These are phyloP conservation scores for Aspergillus hortae DNA, from an alignment of 2,329 filamentous ascomycete genomes.

Conservation along the genomic window DNA sequence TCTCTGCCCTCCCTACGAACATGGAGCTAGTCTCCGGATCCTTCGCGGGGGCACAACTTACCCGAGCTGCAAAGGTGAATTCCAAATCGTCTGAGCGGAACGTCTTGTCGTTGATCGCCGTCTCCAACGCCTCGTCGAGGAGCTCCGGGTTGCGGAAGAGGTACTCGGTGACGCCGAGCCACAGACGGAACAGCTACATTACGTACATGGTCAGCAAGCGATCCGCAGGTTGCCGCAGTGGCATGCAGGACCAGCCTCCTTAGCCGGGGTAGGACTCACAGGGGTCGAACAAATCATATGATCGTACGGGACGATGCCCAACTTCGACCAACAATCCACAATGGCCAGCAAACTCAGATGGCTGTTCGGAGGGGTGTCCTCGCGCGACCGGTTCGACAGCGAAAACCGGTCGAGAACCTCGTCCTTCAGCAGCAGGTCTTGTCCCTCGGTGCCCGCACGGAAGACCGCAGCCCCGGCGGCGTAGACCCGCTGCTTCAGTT, in stretches of 20 bases:
- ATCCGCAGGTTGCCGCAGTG: neutral
- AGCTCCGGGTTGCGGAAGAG: slow-evolving; percentile 79
- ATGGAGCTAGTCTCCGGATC: neutral
- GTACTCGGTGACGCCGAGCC: slow-evolving; percentile 95
- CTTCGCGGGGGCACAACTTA: slow-evolving; percentile 29
- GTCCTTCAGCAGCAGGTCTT: slow-evolving; percentile 69
- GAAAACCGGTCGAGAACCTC: slow-evolving; percentile 86
- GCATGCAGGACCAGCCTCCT: neutral
- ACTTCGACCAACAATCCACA: slow-evolving; percentile 96
- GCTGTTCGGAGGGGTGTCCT: slow-evolving; percentile 74
- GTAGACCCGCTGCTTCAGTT: slow-evolving; percentile 71
- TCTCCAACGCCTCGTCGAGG: slow-evolving; percentile 79
- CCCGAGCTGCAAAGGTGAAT: slow-evolving; percentile 90
- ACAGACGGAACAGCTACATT: slow-evolving; percentile 76
- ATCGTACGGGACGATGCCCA: slow-evolving; percentile 93
- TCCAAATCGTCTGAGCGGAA: slow-evolving; percentile 96
- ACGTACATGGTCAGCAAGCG: slow-evolving; percentile 1
- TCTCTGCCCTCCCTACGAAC: too few relatives aligned
- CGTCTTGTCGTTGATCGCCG: slow-evolving; percentile 81
- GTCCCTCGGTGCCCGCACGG: slow-evolving; percentile 48
- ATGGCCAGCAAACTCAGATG: slow-evolving; percentile 91
- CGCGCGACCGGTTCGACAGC: slow-evolving; percentile 65
- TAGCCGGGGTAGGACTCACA: slow-evolving; percentile 40
- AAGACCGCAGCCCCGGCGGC: slow-evolving; percentile 74
- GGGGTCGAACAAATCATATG: slow-evolving; percentile 99